A percentile compares a stretch with the other conserved stretches of the same genome.
Evolutionary conservation across 768 basidiomycete genomes (phyloP).

Genomic region (Leccinellum albellum): DNA sequence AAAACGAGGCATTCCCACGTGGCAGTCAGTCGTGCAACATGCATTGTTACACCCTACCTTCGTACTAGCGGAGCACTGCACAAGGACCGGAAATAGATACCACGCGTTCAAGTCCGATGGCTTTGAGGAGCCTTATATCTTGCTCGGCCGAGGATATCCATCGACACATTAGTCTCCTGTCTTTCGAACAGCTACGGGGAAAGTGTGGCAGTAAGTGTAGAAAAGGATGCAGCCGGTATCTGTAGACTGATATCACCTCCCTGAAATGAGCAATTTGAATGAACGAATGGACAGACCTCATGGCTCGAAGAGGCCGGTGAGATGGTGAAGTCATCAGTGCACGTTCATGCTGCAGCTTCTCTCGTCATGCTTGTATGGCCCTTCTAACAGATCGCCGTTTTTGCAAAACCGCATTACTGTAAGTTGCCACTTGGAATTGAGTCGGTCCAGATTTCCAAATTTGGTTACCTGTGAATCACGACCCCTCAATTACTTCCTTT

Average conservation of each 20-base stretch:
- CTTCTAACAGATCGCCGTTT: neutral
- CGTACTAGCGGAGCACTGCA: neutral
- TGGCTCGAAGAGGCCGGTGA: neutral
- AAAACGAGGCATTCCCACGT: neutral
- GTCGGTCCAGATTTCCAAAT: no score
- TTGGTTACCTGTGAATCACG: no score
- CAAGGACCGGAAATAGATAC: neutral
- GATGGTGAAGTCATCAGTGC: neutral
- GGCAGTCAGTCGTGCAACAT: neutral
- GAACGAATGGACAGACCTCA: neutral
- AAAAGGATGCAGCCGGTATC: neutral
- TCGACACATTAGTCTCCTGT: neutral
- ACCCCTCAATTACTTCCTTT: no score
- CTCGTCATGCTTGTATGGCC: neutral
- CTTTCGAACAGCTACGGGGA: neutral
- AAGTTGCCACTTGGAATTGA: no score
- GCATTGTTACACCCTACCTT: neutral
- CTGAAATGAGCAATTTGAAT: neutral
- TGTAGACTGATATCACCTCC: neutral
- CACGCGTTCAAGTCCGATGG: neutral
- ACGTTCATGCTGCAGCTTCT: neutral
- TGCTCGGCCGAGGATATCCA: neutral
- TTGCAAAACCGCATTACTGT: no score
- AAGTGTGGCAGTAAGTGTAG: neutral
- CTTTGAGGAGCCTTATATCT: neutral